Percentiles rank a stretch among this genome's conserved stretches.
These are phyloP conservation scores for Kokia cookei DNA, from an alignment of 441 rosid species.

Conservation along the genomic window DNA sequence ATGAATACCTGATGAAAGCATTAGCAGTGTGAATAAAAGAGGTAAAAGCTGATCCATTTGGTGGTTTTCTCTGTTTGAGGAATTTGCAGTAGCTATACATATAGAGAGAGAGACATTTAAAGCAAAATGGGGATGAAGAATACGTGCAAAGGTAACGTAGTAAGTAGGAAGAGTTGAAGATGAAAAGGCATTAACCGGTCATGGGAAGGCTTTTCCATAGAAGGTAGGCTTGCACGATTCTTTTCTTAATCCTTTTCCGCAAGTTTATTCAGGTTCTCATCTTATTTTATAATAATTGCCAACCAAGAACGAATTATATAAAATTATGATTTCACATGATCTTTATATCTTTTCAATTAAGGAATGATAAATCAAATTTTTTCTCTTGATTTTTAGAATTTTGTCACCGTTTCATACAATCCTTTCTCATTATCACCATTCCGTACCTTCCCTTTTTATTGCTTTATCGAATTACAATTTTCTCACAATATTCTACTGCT, in stretches of 20 bases:
- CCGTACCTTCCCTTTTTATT: not conserved
- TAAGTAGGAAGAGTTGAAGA: slow-evolving; percentile 3
- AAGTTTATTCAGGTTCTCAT: slow-evolving; percentile 39
- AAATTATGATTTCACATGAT: too few relatives aligned
- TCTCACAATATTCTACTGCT: not conserved
- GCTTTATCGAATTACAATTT: not conserved
- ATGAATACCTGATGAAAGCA: slow-evolving; percentile 40
- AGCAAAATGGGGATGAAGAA: slow-evolving; percentile 25
- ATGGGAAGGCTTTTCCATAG: slow-evolving; percentile 7
- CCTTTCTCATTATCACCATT: too few relatives aligned
- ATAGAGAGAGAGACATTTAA: slow-evolving; percentile 9
- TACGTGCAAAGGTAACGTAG: slow-evolving; percentile 36
- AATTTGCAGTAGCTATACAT: not conserved
- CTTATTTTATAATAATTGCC: not conserved
- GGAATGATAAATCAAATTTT: too few relatives aligned
- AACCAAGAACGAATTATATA: too few relatives aligned
- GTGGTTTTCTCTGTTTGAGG: not conserved
- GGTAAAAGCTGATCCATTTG: slow-evolving; percentile 14
- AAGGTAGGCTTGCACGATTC: slow-evolving; percentile 29
- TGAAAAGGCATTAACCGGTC: not conserved
- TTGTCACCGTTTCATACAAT: too few relatives aligned
- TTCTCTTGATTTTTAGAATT: too few relatives aligned
- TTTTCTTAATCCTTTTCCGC: slow-evolving; percentile 36
- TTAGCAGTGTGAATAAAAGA: slow-evolving; percentile 24
- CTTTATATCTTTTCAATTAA: too few relatives aligned